phyloP scores from a whole-genome alignment of 83 land plant species.

The Picea abies region DNA sequence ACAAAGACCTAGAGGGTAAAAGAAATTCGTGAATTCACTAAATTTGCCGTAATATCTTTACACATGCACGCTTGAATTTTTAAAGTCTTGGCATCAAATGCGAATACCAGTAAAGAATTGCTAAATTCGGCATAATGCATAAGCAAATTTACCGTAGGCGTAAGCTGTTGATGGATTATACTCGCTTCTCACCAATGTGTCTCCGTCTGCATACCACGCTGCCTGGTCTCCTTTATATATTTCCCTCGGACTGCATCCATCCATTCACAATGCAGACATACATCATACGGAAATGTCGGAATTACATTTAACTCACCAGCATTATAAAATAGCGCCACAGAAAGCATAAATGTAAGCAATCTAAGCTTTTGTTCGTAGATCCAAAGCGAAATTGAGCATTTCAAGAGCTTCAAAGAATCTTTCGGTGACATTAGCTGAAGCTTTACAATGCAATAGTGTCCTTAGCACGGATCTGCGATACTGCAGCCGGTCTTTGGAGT shows the following conservation, averaged over 20 bases:
- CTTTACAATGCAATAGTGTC: background rate
- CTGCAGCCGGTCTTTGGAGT: background rate
- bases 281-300: no score
- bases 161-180: slow-evolving; percentile 86
- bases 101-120: no score
- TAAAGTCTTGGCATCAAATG: no score
- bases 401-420: background rate
- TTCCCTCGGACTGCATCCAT: slow-evolving; percentile 69
- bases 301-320: no score
- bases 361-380: no score
- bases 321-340: no score
- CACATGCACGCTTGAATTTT: no score
- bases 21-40: no score
- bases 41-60: no score
- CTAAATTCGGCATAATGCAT: background rate
- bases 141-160: slow-evolving; percentile 69
- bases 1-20: no score
- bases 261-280: no score
- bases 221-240: slow-evolving; percentile 88
- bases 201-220: slow-evolving; percentile 97
- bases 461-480: background rate
- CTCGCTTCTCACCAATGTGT: slow-evolving; percentile 89
- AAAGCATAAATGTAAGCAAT: no score
- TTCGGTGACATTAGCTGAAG: background rate
- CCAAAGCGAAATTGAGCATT: background rate